Conservation (phyloP, 2,329 filamentous ascomycete species). For the Paecilomyces fulvus region DNA sequence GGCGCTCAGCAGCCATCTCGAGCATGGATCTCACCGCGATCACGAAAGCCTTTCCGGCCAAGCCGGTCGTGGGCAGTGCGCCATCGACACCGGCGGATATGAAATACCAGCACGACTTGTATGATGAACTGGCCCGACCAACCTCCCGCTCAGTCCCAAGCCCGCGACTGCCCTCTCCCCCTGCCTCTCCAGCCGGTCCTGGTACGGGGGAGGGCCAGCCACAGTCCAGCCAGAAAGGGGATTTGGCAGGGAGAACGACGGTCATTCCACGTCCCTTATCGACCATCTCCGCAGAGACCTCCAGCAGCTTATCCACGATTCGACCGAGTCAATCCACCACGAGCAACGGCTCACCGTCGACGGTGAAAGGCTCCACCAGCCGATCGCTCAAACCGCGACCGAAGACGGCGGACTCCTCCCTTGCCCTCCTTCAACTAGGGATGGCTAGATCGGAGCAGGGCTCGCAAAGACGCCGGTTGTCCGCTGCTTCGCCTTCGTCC, state of each 20-base stretch:
- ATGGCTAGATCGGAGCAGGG: constrained; percentile 10
- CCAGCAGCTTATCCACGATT: constrained; percentile 63
- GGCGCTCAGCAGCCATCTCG: constrained; percentile 73
- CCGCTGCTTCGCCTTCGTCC: constrained; percentile 21
- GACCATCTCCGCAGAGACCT: constrained; percentile 73
- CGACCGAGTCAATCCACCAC: constrained; percentile 62
- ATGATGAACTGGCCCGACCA: constrained; percentile 22
- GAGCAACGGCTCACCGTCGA: constrained; percentile 36
- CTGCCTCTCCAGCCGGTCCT: constrained; percentile 23
- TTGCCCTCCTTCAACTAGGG: constrained; percentile 20
- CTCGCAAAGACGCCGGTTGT: constrained; percentile 31
- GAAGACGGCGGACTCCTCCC: constrained; percentile 36
- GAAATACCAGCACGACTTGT: constrained; percentile 15
- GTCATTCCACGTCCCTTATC: constrained; percentile 73
- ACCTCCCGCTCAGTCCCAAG: constrained; percentile 26
- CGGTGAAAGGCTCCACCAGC: constrained; percentile 6
- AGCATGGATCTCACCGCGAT: constrained; percentile 64
- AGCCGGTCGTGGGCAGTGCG: constrained; percentile 51
- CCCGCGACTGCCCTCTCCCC: constrained; percentile 21
- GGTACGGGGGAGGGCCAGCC: constrained; percentile 5
- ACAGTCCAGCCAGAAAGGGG: constrained; percentile 3
- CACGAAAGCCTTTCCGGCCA: constrained; percentile 35
- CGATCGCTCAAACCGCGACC: constrained; percentile 26
- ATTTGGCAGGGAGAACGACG: constrained; percentile 9
- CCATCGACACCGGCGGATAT: constrained; percentile 41